Evolutionary conservation across 768 basidiomycete genomes (phyloP), one percentile per base, ranked within the genome.

Genomic region (Lactifluus piperatus): DNA sequence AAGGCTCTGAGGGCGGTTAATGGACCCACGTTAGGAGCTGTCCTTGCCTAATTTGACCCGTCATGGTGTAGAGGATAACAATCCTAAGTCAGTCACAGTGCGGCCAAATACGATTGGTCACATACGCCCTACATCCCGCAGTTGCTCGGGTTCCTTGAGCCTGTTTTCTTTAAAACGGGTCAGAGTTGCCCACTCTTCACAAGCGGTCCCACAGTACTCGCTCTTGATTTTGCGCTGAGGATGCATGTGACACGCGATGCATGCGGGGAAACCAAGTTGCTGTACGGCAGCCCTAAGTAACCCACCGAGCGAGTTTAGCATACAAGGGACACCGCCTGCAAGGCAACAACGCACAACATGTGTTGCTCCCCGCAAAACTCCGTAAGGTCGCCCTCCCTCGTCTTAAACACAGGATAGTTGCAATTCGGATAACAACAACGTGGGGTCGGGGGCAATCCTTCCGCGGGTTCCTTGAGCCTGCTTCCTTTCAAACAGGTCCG

Each of bases 351-450:
- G 37, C 37, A 61, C 60, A 36, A 32, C 55, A 56, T 61, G 14
- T 61, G 60, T 4, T 30, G 44, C 5, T 24, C 20, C 13, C 43
- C 34, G 37, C 60, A 61, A 30, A 41, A 61, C 36, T 61, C 60
- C 10, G 36, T 34, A 5, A 41, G 22, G 22, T 61, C 50, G 5
- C 13, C 2, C 9, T 47, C 43, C 8, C 5, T 36, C 14, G 51
- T 44, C 36, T 4, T 13, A 2, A 9, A 10, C 54, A 61, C 60
- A 4, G 54, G 44, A 0, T 3, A 8, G 14, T 5, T 18, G 50
- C 60, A 61, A 14, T 29, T n/a, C 29, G 50, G 50, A 39, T 29
- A 41, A 13, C 13, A 13, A 34, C 34, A 34, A 11, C n/a, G n/a
- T n/a, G n/a, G n/a, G n/a, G n/a, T n/a, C n/a, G n/a, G n/a, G n/a